phyloP scores from a whole-genome alignment of 1,139 yeast genomes.

The Chernovozyma sophiae-reginae region DNA sequence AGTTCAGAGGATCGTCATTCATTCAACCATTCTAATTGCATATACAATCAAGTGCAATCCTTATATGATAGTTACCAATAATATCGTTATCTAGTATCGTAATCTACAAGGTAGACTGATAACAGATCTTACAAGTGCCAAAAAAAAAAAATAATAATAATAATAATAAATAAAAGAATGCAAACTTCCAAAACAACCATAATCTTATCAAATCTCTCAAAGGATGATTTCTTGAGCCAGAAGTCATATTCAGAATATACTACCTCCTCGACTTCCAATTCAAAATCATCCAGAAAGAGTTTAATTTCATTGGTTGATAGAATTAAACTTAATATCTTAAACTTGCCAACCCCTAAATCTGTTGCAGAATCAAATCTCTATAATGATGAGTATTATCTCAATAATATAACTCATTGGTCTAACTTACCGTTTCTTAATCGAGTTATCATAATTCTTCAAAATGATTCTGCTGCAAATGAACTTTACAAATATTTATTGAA shows the following conservation, averaged over 20 bases:
- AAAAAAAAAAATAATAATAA: too few relatives aligned
- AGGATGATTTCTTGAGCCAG: slow-evolving; percentile 26
- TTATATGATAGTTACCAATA: too few relatives aligned
- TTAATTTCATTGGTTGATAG: slow-evolving; percentile 30
- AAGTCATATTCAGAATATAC: slow-evolving; percentile 5
- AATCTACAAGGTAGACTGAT: too few relatives aligned
- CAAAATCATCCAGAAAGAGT: slow-evolving; percentile 4
- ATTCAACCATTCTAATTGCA: too few relatives aligned
- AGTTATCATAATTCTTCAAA: slow-evolving; percentile 36
- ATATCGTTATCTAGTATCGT: too few relatives aligned
- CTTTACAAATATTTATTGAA: slow-evolving; percentile 20
- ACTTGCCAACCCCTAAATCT: slow-evolving; percentile 14
- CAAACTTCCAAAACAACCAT: slow-evolving; percentile 27
- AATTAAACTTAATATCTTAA: slow-evolving; percentile 29
- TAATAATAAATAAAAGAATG: too few relatives aligned
- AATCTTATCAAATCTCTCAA: slow-evolving; percentile 33
- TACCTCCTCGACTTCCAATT: not conserved
- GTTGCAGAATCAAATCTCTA: slow-evolving; percentile 1
- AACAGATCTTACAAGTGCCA: too few relatives aligned
- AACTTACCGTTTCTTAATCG: slow-evolving; percentile 40
- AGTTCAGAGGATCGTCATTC: too few relatives aligned
- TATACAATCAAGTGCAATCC: too few relatives aligned
- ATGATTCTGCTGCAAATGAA: slow-evolving; percentile 26
- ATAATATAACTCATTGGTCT: slow-evolving; percentile 41
- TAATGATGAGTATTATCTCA: slow-evolving; percentile 22